Percentiles rank a stretch among this genome's conserved stretches.
phyloP scores from a whole-genome alignment of 1,284 basidiomycete genomes.

The Anthracocystis panici-leucophaei region DNA sequence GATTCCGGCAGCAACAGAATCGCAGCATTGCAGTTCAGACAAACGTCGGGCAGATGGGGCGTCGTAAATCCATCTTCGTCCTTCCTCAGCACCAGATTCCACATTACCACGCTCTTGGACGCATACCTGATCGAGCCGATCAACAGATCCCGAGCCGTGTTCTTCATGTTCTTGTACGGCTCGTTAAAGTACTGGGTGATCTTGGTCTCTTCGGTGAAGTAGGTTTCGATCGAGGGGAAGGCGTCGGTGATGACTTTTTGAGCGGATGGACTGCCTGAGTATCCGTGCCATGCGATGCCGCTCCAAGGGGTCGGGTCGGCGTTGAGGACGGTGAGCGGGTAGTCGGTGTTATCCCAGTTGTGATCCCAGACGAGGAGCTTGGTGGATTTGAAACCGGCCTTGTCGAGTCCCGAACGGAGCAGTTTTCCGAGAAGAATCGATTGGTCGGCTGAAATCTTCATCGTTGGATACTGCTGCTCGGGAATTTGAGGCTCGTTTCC shows the following conservation, averaged over 20 bases:
- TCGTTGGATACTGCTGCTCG: conserved; percentile 42
- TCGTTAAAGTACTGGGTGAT: conserved; percentile 55
- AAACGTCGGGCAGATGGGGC: conserved; percentile 51
- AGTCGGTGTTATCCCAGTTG: conserved; percentile 54
- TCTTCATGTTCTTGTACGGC: conserved; percentile 59
- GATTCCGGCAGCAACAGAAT: conserved; percentile 44
- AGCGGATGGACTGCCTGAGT: conserved; percentile 34
- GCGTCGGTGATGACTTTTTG: conserved; percentile 45
- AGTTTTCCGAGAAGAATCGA: conserved; percentile 31
- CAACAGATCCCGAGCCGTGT: conserved; percentile 35
- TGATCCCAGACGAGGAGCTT: conserved; percentile 44
- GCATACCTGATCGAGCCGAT: conserved; percentile 51
- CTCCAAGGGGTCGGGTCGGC: conserved; percentile 25
- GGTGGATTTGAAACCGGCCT: conserved; percentile 22
- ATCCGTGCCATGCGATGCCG: conserved; percentile 60
- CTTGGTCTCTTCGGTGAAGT: conserved; percentile 53
- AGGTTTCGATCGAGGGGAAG: conserved; percentile 37
- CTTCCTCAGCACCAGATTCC: conserved; percentile 53
- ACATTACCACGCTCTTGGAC: conserved; percentile 36
- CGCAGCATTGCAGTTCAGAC: conserved; percentile 53
- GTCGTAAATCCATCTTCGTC: conserved; percentile 56
- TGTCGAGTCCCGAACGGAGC: conserved; percentile 32
- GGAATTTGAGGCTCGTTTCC: conserved; percentile 53
- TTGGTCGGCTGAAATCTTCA: conserved; percentile 30
- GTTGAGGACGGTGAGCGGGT: conserved; percentile 43